Conservation (phyloP, 2,329 filamentous ascomycete species). For the Penicillium hordei region DNA sequence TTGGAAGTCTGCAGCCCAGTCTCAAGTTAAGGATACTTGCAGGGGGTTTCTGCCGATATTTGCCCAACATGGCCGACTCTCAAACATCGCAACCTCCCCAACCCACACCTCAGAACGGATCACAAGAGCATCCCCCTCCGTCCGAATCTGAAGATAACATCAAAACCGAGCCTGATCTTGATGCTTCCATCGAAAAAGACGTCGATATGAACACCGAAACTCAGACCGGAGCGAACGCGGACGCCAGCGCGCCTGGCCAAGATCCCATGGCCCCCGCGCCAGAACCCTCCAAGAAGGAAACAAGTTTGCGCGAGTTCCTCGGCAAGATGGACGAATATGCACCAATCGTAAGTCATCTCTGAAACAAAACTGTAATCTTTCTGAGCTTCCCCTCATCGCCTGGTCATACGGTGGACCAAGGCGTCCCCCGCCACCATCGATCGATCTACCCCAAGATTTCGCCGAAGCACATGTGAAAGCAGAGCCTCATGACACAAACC, state of each 20-base stretch:
- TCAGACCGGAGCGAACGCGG: conserved; percentile 6
- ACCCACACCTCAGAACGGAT: conserved; percentile 21
- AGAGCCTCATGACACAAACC: neutral
- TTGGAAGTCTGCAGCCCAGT: conserved; percentile 13
- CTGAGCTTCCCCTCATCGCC: conserved; percentile 3
- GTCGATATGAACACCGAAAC: conserved; percentile 36
- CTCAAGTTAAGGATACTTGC: conserved; percentile 12
- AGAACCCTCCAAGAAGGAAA: conserved; percentile 79
- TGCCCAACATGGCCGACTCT: conserved; percentile 38
- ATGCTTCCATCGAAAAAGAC: conserved; percentile 40
- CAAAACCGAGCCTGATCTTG: conserved; percentile 30
- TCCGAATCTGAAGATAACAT: conserved; percentile 18
- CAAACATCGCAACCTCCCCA: conserved; percentile 22
- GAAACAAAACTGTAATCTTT: neutral
- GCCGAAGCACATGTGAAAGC: neutral
- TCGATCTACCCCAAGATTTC: neutral
- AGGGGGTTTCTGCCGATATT: conserved; percentile 14
- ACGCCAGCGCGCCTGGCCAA: conserved; percentile 22
- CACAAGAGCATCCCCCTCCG: conserved; percentile 24
- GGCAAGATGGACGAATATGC: conserved; percentile 98
- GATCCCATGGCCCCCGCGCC: conserved; percentile 52
- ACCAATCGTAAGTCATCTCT: conserved; percentile 70
- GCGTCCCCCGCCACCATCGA: neutral
- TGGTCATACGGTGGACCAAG: neutral
- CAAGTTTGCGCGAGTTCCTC: conserved; percentile 86